Percentiles rank a stretch among this genome's conserved stretches.
These are phyloP conservation scores for Pseudozyma pruni DNA, from an alignment of 1,284 basidiomycete species.

Conservation along the genomic window DNA sequence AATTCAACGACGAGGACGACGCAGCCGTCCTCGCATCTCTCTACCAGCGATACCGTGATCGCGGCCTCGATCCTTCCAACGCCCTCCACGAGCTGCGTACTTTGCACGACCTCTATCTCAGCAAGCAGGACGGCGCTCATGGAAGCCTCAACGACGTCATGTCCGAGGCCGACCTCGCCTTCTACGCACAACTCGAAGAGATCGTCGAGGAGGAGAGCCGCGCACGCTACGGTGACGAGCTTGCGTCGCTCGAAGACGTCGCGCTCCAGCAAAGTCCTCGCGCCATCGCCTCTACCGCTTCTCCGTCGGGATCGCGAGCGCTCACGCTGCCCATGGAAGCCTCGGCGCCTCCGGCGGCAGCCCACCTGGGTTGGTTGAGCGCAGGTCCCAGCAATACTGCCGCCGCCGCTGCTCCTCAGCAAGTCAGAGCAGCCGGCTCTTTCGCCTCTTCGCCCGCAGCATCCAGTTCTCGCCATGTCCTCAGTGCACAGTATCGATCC, in stretches of 20 bases:
- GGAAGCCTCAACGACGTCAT: conserved; percentile 40
- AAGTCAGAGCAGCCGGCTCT: not conserved
- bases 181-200: conserved; percentile 57
- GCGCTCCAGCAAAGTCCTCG: not conserved
- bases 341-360: conserved; percentile 7
- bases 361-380: conserved; percentile 46
- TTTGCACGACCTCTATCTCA: conserved; percentile 57
- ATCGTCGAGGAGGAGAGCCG: conserved; percentile 54
- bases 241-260: conserved; percentile 4
- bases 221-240: conserved; percentile 46
- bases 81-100: conserved; percentile 57
- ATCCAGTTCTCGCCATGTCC: conserved; percentile 8
- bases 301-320: conserved; percentile 4
- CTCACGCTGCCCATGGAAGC: conserved; percentile 9
- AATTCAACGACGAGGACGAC: conserved; percentile 36
- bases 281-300: not conserved
- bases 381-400: conserved; percentile 22
- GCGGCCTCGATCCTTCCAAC: conserved; percentile 56
- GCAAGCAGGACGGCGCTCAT: conserved; percentile 47
- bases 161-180: conserved; percentile 51
- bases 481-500: conserved; percentile 30
- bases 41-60: conserved; percentile 54
- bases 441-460: conserved; percentile 8
- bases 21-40: conserved; percentile 46
- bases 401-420: conserved; percentile 9